Conservation (phyloP, 225 moss, liverwort and hornwort species). For the Polytrichum commune region DNA sequence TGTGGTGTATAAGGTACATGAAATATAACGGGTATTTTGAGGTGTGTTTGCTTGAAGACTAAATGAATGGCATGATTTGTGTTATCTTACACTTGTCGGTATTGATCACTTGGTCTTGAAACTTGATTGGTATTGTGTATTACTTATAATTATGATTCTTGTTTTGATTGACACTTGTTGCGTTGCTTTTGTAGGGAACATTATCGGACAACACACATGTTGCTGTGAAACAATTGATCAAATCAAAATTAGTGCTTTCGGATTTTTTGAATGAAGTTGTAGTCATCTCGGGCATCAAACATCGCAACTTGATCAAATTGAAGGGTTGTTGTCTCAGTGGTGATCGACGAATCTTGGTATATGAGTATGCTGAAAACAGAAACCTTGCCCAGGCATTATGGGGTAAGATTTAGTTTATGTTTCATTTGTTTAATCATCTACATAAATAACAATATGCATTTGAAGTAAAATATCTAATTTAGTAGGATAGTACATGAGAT, state of each 20-base stretch:
- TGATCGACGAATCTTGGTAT: constrained; percentile 50
- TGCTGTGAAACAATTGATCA: constrained; percentile 52
- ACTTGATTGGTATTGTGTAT: background rate
- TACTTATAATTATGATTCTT: background rate
- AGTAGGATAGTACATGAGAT: too few species aligned
- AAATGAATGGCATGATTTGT: background rate
- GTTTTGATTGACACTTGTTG: too few species aligned
- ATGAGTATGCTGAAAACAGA: constrained; percentile 56
- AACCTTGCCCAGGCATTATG: constrained; percentile 47
- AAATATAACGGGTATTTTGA: background rate
- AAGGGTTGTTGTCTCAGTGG: constrained; percentile 63
- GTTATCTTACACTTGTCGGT: background rate
- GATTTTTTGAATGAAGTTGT: constrained; percentile 62
- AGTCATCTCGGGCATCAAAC: constrained; percentile 58
- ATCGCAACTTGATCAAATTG: constrained; percentile 57
- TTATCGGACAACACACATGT: constrained; percentile 32
- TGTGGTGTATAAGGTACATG: constrained; percentile 39
- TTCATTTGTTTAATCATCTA: too few species aligned
- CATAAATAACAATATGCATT: too few species aligned
- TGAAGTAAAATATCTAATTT: too few species aligned
- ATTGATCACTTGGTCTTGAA: background rate
- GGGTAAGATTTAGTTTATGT: constrained; percentile 20
- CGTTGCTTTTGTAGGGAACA: constrained; percentile 24
- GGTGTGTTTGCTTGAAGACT: constrained; percentile 2
- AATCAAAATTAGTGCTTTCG: constrained; percentile 38